Evolutionary conservation across 768 basidiomycete genomes (phyloP).

Genomic region (Daedaleopsis sinensis): DNA sequence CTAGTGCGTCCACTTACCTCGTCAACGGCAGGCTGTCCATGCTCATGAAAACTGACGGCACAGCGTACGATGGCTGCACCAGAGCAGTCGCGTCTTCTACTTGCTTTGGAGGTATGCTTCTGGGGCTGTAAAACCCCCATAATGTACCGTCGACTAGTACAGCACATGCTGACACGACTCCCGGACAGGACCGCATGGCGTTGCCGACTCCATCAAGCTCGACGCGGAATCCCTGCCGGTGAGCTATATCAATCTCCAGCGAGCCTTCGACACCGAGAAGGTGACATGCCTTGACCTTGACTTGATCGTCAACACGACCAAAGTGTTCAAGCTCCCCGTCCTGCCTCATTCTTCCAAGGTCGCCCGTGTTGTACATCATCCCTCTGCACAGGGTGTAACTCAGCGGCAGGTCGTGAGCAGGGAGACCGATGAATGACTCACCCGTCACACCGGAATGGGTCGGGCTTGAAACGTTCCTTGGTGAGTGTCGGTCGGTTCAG

Average conservation of each 20-base stretch:
- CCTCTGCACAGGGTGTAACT: constrained; percentile 14
- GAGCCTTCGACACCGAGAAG: background rate
- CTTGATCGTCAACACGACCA: constrained; percentile 58
- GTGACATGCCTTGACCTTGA: constrained; percentile 50
- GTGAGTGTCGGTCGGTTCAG: background rate
- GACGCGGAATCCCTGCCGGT: constrained; percentile 54
- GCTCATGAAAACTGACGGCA: constrained; percentile 44
- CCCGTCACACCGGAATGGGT: constrained; percentile 44
- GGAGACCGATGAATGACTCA: constrained; percentile 11
- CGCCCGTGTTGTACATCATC: constrained; percentile 62
- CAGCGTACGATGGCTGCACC: constrained; percentile 56
- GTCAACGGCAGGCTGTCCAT: constrained; percentile 52
- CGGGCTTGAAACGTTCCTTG: constrained; percentile 39
- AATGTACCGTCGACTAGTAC: constrained; percentile 50
- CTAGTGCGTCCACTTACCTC: constrained; percentile 29
- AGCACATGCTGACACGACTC: constrained; percentile 46
- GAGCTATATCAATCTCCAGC: background rate
- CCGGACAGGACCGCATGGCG: constrained; percentile 48
- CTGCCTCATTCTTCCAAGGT: constrained; percentile 51
- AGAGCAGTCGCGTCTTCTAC: constrained; percentile 43
- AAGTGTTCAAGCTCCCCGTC: constrained; percentile 55
- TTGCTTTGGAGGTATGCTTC: constrained; percentile 32
- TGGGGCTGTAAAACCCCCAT: constrained; percentile 52
- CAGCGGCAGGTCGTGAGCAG: constrained; percentile 30
- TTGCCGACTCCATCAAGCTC: constrained; percentile 60